phyloP scores from a whole-genome alignment of 2,329 filamentous ascomycete species.

The Cladosporium sp. region DNA sequence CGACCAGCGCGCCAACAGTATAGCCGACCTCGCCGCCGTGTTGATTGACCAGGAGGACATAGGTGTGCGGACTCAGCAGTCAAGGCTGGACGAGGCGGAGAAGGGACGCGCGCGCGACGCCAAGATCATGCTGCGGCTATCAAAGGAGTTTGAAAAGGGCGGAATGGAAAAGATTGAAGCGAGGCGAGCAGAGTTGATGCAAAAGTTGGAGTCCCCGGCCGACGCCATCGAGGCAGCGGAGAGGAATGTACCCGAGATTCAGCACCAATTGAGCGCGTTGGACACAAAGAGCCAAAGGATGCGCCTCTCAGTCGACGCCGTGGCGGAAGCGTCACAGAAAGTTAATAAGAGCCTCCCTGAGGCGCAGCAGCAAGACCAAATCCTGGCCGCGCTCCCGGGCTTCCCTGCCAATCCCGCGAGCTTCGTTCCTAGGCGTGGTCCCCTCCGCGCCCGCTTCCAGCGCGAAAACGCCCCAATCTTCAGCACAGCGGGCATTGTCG shows the following conservation, averaged over 20 bases:
- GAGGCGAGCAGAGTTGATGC: constrained; percentile 12
- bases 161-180: constrained; percentile 19
- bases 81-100: constrained; percentile 13
- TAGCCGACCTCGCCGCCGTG: constrained; percentile 58
- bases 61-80: constrained; percentile 24
- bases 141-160: constrained; percentile 13
- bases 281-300: constrained; percentile 16
- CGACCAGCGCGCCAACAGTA: constrained; percentile 61
- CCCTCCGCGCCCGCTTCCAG: constrained; percentile 13
- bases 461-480: constrained; percentile 19
- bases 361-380: constrained; percentile 1
- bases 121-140: constrained; percentile 20
- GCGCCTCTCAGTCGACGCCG: constrained; percentile 17
- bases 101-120: constrained; percentile 16
- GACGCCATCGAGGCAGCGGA: constrained; percentile 10
- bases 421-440: constrained; percentile 14
- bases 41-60: constrained; percentile 45
- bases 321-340: constrained; percentile 13
- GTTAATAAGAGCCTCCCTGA: background rate
- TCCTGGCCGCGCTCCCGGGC: constrained; percentile 16
- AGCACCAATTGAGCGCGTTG: constrained; percentile 7
- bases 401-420: constrained; percentile 18
- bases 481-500: constrained; percentile 25
- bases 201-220: constrained; percentile 11
- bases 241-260: constrained; percentile 8